Evolutionary conservation across 2,329 filamentous ascomycete species (phyloP), one percentile per base, ranked within the genome.

Genomic region (Arthroderma uncinatum): DNA sequence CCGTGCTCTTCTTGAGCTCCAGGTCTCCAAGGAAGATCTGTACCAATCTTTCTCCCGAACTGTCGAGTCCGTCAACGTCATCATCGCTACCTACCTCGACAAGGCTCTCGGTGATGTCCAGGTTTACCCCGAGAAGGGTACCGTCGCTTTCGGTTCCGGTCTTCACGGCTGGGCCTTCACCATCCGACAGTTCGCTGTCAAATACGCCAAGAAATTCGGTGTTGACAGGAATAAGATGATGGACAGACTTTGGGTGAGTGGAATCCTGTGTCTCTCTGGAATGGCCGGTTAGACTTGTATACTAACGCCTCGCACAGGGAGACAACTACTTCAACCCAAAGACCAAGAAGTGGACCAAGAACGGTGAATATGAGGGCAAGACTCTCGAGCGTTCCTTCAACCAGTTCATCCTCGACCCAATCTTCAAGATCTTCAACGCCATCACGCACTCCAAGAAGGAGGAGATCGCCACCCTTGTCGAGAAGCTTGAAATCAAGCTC

Each of bases 211-310:
- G 90, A 98, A 98, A 81, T 98, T 98, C 71, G 93, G 93, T 87
- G 93, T 98, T 70, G 92, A 98, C 85, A 91, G 91, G 78, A 87
- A 85, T 81, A 97, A 97, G 89, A 96, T 98, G 93, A 95, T 97
- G 88, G 89, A 96, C 82, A 90, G 93, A 86, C 89, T 98, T 68
- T 98, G 93, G 93, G 85, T 89, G 78, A 76, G 83, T 71, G 4
- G 33, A 54, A 6, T 47, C 21, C 19, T 47, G 19, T 36, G 3
- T 23, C 10, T 19, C 19, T 0, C 37, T 7, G 14, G 16, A 40
- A 19, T 40, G 19, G 42, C 6, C 12, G 14, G 7, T 30, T 12
- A 5, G 6, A 25, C 4, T 48, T n/a, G 12, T n/a, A 30, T 39
- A 19, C 37, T 19, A 47, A 52, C 12, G 10, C 14, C 62, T 57